Evolutionary conservation across 1,284 basidiomycete genomes (phyloP).

Genomic region (Tetrapyrgos nigripes): DNA sequence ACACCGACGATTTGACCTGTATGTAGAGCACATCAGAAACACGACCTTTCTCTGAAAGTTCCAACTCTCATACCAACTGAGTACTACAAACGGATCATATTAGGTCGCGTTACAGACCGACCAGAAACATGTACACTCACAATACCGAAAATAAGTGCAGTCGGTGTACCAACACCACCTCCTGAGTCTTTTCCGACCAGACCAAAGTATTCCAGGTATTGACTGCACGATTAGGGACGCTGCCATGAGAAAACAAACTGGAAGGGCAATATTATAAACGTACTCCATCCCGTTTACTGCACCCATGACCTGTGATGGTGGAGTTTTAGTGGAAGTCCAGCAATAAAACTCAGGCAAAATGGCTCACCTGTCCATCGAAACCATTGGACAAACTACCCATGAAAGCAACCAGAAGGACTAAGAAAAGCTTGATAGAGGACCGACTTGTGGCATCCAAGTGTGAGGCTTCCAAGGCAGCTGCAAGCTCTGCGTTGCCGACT

Average conservation of each 20-base stretch:
- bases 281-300: slow-evolving; percentile 53
- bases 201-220: slow-evolving; percentile 47
- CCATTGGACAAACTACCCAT: slow-evolving; percentile 53
- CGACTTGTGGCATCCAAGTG: slow-evolving; percentile 42
- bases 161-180: slow-evolving; percentile 49
- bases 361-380: slow-evolving; percentile 48
- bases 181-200: slow-evolving; percentile 45
- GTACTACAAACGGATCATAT: slow-evolving; percentile 8
- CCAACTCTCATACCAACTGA: slow-evolving; percentile 8
- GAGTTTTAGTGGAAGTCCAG: not conserved
- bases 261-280: slow-evolving; percentile 14
- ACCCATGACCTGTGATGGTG: slow-evolving; percentile 43
- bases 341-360: not conserved
- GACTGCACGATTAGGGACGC: slow-evolving; percentile 27
- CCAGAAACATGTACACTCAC: slow-evolving; percentile 28
- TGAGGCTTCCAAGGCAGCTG: slow-evolving; percentile 46
- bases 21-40: too few relatives aligned
- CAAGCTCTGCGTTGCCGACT: slow-evolving; percentile 25
- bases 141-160: slow-evolving; percentile 48
- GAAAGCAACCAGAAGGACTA: slow-evolving; percentile 46
- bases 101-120: not conserved
- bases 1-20: slow-evolving; percentile 45
- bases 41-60: too few relatives aligned
- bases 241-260: not conserved
- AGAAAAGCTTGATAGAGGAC: slow-evolving; percentile 46